Evolutionary conservation across 306 rosid species (phyloP), one percentile per base, ranked within the genome.

Genomic region (Lathyrus sativus): DNA sequence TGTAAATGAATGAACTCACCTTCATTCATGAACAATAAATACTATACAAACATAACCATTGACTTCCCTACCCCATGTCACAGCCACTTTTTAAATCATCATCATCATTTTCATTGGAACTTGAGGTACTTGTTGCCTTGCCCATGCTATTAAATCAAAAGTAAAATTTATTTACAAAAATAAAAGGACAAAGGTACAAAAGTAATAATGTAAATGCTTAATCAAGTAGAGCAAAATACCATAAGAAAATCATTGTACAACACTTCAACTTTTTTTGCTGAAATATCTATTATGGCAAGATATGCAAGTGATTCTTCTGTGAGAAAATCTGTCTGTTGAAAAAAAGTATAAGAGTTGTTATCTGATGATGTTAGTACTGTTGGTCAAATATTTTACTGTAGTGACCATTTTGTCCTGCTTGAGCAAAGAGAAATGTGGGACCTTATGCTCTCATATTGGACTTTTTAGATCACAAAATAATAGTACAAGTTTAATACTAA

Each of bases 331-430:
- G 74, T 74, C 64, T 77, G 71, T 31, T 57, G 3, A 35, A 79
- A 31, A 68, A 70, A 58, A 70, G 61, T 19, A 46, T 7, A 74
- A 29, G 51, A 76, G 68, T 56, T 50, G 71, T 43, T 65, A 65
- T 71, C 48, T 58, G 59, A 51, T 44, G 49, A 50, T 44, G 56
- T 13, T 13, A 56, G 14, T 5, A 74, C 77, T 81, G 74, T 45
- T 76, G 43, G 48, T 24, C 55, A 73, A 12, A 13, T 70, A 19
- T 65, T 82, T 67, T 75, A 57, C 43, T 71, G 2, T 31, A 43
- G 62, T 60, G 79, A 78, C 75, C 76, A 39, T 55, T 76, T 80
- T 76, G 85, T 73, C 78, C 62, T 78, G 60, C 74, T 74, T 74
- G 61, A 39, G 15, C 58, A 74, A 69, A 64, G 61, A 14, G 70